Base-by-base conservation (phyloP, 192 early-diverging fungal species). In the Backusella mclennaniae region DNA sequence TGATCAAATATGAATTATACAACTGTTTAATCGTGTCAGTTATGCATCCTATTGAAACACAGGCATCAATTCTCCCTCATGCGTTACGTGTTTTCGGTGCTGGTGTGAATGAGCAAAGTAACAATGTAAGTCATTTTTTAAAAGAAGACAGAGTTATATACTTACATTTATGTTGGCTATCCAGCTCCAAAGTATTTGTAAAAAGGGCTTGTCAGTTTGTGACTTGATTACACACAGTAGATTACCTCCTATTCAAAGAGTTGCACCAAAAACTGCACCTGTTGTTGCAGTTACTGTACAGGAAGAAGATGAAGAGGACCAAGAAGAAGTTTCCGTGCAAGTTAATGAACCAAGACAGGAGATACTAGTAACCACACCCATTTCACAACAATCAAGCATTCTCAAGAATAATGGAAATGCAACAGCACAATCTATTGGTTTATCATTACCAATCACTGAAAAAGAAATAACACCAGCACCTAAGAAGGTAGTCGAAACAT, bases 141-240 rank as follows among this genome's bases (percentile, higher is more conserved):
- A 29, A 21, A 8, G 77, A 23, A 14, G 56, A 14, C 8, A 63
- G 12, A 29, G 8, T 9, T 12, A 56, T 14, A 29, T 29, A 26
- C 21, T 67, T n/a, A 11, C 17, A 69, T 69, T 8, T 63, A 36
- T 52, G 14, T 44, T 44, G 42, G 4, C 39, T 33, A 52, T 73
- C 11, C 41, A 85, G 76, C 52, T 86, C 12, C 80, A 74, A 63
- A 66, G 52, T 41, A 71, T 78, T 35, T 84, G 85, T 31, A 68
- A 52, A 5, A 76, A 84, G 36, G 85, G 84, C 1, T 77, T 90
- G 69, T 80, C 82, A 0, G 80, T 87, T 41, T 90, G 89, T 76
- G 89, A 90, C 69, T 53, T 90, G 36, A 83, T 90, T 21, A 80
- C 81, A 68, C 89, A 90, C 68, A 75, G 76, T 68, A 80, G 87